These are phyloP conservation scores for Chlorella sp. DNA, from an alignment of 139 green algal species.

Conservation along the genomic window DNA sequence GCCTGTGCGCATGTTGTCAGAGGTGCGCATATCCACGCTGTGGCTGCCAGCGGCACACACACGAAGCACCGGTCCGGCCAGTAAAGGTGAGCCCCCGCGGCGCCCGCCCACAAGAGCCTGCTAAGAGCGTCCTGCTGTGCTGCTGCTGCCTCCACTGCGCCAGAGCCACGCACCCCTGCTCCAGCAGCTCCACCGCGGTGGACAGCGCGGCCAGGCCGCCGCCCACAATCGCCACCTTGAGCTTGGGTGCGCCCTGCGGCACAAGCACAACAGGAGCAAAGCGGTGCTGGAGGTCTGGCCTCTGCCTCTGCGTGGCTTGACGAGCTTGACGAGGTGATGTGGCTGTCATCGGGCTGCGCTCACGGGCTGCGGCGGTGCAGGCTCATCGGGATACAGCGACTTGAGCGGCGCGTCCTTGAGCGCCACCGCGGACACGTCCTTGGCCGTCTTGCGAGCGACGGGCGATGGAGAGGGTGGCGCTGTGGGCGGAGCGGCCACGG, in stretches of 20 bases:
- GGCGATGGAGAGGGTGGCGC: neutral
- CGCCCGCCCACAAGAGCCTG: no score
- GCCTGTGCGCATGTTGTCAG: slow-evolving; percentile 24
- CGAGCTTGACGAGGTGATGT: neutral
- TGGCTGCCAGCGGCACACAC: no score
- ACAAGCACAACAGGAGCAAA: neutral
- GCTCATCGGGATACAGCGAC: slow-evolving; percentile 79
- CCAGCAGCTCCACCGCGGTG: slow-evolving; percentile 93
- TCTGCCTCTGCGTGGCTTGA: no score
- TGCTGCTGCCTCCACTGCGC: no score
- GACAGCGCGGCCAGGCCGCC: slow-evolving; percentile 83
- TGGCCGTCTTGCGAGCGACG: neutral
- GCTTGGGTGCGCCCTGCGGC: slow-evolving; percentile 65
- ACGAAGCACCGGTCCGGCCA: no score
- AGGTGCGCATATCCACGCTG: no score
- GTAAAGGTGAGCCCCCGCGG: no score
- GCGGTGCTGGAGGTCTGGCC: no score
- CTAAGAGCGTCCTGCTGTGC: no score
- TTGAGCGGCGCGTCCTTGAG: slow-evolving; percentile 79
- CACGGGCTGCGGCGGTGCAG: slow-evolving; percentile 42
- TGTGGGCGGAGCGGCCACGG: slow-evolving; percentile 2
- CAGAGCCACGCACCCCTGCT: slow-evolving; percentile 64
- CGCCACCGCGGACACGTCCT: slow-evolving; percentile 34
- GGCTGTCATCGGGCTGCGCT: slow-evolving; percentile 8
- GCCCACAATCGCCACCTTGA: slow-evolving; percentile 84